A percentile compares a stretch with the other conserved stretches of the same genome.
These are phyloP conservation scores for Nothomitra cinnamomea DNA, from an alignment of 2,329 filamentous ascomycete species.

Conservation along the genomic window DNA sequence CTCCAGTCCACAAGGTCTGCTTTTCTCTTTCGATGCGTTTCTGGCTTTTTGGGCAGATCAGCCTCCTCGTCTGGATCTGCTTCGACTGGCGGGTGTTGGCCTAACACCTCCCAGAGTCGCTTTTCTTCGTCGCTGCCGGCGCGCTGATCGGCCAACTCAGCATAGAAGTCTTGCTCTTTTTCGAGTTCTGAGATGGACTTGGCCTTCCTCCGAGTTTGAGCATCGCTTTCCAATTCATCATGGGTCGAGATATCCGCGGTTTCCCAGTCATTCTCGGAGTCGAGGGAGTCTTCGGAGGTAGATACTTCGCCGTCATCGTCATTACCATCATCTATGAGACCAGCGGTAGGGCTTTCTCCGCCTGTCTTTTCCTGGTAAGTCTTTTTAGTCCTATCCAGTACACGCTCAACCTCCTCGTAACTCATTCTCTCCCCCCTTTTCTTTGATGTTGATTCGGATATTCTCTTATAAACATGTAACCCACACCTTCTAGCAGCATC, in stretches of 20 bases:
- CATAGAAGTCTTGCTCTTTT: slow-evolving; percentile 25
- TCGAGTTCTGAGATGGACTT: slow-evolving; percentile 7
- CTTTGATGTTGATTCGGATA: not conserved
- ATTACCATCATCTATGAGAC: not conserved
- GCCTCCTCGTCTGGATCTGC: slow-evolving; percentile 12
- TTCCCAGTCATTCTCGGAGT: not conserved
- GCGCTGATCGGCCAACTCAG: slow-evolving; percentile 30
- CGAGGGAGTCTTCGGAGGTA: not conserved
- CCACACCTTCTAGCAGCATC: slow-evolving; percentile 6
- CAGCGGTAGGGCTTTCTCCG: no score
- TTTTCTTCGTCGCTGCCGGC: slow-evolving; percentile 28
- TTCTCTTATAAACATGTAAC: slow-evolving; percentile 1
- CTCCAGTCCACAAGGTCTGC: slow-evolving; percentile 31
- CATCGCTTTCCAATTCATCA: not conserved
- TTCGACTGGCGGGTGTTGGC: slow-evolving; percentile 13
- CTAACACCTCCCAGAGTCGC: slow-evolving; percentile 27
- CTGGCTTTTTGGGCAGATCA: slow-evolving; percentile 12
- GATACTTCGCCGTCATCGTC: slow-evolving; percentile 4
- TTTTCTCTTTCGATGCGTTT: slow-evolving; percentile 18
- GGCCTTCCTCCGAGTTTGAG: no score
- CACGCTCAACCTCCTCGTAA: slow-evolving; percentile 15
- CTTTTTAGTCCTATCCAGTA: slow-evolving; percentile 2
- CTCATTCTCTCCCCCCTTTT: not conserved
- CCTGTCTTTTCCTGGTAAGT: not conserved
- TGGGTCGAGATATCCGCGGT: not conserved